Percentiles rank a stretch among this genome's conserved stretches.
Conservation (phyloP, 2,329 filamentous ascomycete species). For the Aquanectria penicillioides region DNA sequence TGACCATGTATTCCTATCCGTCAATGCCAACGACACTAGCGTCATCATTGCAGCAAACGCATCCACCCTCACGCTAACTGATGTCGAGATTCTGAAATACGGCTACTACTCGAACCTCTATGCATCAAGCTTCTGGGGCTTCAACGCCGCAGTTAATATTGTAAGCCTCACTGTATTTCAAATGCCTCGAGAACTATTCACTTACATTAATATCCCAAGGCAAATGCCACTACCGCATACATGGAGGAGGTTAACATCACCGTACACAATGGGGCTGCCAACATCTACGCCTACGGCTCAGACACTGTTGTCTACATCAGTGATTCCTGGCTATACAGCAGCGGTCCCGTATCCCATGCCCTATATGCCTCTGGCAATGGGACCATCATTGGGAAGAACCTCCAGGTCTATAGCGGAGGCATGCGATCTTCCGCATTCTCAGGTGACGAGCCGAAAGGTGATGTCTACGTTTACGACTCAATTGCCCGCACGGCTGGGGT, state of each 20-base stretch:
- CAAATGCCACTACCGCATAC: neutral
- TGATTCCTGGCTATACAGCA: constrained; percentile 4
- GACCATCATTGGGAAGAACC: neutral
- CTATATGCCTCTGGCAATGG: constrained; percentile 5
- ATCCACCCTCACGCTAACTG: neutral
- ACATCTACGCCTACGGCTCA: constrained; percentile 1
- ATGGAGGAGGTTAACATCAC: constrained; percentile 6
- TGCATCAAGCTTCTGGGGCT: constrained; percentile 1
- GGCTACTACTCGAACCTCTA: no score
- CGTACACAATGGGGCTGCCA: constrained; percentile 3
- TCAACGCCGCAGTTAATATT: neutral
- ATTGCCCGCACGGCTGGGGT: neutral
- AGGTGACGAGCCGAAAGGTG: neutral
- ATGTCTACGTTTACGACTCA: neutral
- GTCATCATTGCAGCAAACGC: neutral
- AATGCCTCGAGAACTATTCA: neutral
- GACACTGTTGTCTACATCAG: neutral
- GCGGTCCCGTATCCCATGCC: constrained; percentile 1
- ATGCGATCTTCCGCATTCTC: constrained; percentile 1
- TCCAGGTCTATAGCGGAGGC: neutral
- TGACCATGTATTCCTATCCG: neutral
- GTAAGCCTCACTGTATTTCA: neutral
- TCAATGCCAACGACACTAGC: neutral
- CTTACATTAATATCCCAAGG: neutral
- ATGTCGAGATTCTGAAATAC: neutral